phyloP scores from a whole-genome alignment of 768 basidiomycete species.

The Galerina marginata region DNA sequence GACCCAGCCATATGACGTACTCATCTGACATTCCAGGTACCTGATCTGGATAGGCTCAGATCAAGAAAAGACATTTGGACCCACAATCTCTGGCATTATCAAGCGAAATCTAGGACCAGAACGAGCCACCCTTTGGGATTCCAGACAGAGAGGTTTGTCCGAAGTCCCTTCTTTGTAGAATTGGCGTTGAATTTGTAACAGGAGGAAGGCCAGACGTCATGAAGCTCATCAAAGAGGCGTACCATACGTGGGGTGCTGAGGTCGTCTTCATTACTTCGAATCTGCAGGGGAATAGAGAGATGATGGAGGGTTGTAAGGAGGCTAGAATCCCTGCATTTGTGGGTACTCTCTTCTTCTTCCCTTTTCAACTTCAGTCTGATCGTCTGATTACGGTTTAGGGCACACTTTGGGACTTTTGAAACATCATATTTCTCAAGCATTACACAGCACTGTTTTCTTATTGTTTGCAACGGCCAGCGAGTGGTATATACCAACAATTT shows the following conservation, averaged over 20 bases:
- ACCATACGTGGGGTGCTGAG: constrained; percentile 81
- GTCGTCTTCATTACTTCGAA: constrained; percentile 88
- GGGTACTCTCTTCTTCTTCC: constrained; percentile 21
- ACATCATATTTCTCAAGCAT: constrained; percentile 2
- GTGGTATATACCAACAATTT: too few relatives aligned
- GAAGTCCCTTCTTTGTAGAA: not conserved
- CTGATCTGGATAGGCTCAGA: constrained; percentile 87
- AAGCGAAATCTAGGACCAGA: constrained; percentile 70
- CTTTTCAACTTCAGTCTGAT: not conserved
- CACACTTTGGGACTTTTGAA: constrained; percentile 76
- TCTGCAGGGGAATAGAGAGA: constrained; percentile 75
- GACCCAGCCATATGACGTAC: not conserved
- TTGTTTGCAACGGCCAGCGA: constrained; percentile 5
- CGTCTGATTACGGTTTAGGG: constrained; percentile 38
- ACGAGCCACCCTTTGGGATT: constrained; percentile 80
- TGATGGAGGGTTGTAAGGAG: constrained; percentile 81
- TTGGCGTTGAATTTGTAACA: constrained; percentile 20
- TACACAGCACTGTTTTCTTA: constrained; percentile 11
- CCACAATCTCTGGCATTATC: constrained; percentile 77
- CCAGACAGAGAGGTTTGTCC: constrained; percentile 61
- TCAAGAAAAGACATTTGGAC: constrained; percentile 86
- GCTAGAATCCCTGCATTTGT: constrained; percentile 74
- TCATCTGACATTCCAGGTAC: constrained; percentile 51
- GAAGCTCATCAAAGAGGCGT: constrained; percentile 76
- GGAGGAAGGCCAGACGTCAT: constrained; percentile 79